Percentiles rank a stretch among this genome's conserved stretches.
These are phyloP conservation scores for Kluyveromyces starmeri DNA, from an alignment of 805 yeast genomes.

Conservation along the genomic window DNA sequence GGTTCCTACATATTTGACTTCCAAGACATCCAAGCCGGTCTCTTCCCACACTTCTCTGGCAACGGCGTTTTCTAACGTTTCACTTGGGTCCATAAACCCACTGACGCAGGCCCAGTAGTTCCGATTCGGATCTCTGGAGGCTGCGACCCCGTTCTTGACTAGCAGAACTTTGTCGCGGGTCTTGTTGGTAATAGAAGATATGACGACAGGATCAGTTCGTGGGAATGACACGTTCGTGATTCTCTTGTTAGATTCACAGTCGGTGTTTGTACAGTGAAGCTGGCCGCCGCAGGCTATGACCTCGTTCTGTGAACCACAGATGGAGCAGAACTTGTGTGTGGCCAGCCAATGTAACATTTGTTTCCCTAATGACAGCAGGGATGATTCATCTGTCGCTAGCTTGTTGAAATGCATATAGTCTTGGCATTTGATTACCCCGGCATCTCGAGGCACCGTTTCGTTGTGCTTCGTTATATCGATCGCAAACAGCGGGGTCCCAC, in stretches of 20 bases:
- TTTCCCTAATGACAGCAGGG: slow-evolving; percentile 69
- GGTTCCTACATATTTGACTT: slow-evolving; percentile 55
- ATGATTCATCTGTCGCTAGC: slow-evolving; percentile 38
- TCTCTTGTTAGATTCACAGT: slow-evolving; percentile 14
- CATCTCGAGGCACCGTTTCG: slow-evolving; percentile 12
- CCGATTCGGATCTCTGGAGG: slow-evolving; percentile 64
- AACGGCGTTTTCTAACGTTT: slow-evolving; percentile 81
- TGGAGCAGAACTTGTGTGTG: slow-evolving; percentile 71
- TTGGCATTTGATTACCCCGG: slow-evolving; percentile 1
- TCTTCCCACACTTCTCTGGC: slow-evolving; percentile 92
- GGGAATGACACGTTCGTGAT: slow-evolving; percentile 84
- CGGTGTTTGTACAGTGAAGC: slow-evolving; percentile 36
- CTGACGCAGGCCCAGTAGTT: slow-evolving; percentile 79
- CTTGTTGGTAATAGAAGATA: slow-evolving; percentile 63
- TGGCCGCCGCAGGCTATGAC: slow-evolving; percentile 66
- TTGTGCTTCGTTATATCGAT: slow-evolving; percentile 37
- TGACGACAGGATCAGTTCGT: slow-evolving; percentile 82
- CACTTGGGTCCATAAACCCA: slow-evolving; percentile 94
- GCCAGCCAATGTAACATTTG: slow-evolving; percentile 80
- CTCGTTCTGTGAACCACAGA: slow-evolving; percentile 63
- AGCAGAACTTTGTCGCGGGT: slow-evolving; percentile 21
- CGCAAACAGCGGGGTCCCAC: slow-evolving; percentile 58
- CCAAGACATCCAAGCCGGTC: slow-evolving; percentile 59
- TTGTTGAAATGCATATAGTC: slow-evolving; percentile 7
- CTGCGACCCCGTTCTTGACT: slow-evolving; percentile 40